These are phyloP conservation scores for Aureobasidium sp. DNA, from an alignment of 2,329 filamentous ascomycete species.

Conservation along the genomic window DNA sequence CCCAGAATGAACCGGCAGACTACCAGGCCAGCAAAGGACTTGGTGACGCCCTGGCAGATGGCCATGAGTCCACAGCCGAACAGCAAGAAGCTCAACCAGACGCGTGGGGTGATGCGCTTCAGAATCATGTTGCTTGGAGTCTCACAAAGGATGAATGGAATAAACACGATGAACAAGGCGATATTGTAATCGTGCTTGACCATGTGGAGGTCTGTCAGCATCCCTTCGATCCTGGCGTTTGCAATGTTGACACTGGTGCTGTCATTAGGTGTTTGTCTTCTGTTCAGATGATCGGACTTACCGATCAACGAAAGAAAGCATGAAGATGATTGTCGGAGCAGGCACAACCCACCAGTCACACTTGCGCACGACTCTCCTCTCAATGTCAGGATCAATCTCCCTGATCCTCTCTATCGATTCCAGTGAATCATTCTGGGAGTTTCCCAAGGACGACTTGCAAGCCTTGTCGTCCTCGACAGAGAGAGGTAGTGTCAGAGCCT, in stretches of 20 bases:
- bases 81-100: conserved; percentile 22
- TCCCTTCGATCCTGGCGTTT: conserved; percentile 36
- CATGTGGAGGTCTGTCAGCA: conserved; percentile 38
- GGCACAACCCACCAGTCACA: conserved; percentile 14
- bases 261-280: background rate
- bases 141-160: conserved; percentile 25
- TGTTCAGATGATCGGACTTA: background rate
- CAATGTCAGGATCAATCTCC: conserved; percentile 11
- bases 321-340: conserved; percentile 12
- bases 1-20: conserved; percentile 31
- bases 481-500: conserved; percentile 5
- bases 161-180: conserved; percentile 34
- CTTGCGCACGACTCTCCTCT: conserved; percentile 11
- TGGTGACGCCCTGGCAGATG: conserved; percentile 27
- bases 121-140: conserved; percentile 31
- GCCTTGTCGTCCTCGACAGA: conserved; percentile 9
- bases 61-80: conserved; percentile 14
- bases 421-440: background rate
- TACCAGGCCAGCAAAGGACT: conserved; percentile 28
- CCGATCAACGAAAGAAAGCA: conserved; percentile 15
- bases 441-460: background rate
- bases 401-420: conserved; percentile 2
- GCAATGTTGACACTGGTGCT: conserved; percentile 32
- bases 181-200: conserved; percentile 32
- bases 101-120: conserved; percentile 31